Evolutionary conservation across 257 asterid genomes (phyloP).

Genomic region (Capsicum baccatum): DNA sequence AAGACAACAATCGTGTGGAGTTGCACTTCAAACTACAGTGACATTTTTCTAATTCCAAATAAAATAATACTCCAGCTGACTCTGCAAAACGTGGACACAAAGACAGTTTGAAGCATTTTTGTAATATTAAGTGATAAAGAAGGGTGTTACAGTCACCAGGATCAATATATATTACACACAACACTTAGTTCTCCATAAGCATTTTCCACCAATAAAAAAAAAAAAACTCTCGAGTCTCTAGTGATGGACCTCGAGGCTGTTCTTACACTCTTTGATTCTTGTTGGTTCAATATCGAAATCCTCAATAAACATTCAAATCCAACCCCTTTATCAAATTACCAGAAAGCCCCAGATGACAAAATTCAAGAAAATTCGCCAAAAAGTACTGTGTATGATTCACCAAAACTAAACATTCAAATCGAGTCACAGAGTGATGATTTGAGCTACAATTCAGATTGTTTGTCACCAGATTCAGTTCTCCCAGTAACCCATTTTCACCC

Average conservation of each 20-base stretch:
- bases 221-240: neutral
- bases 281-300: slow-evolving; percentile 48
- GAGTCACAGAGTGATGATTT: slow-evolving; percentile 45
- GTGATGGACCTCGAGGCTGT: slow-evolving; percentile 51
- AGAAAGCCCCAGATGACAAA: neutral
- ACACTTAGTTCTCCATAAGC: neutral
- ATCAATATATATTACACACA: neutral
- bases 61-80: neutral
- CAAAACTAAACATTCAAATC: neutral
- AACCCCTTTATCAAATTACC: slow-evolving; percentile 22
- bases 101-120: slow-evolving; percentile 33
- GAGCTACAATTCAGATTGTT: slow-evolving; percentile 29
- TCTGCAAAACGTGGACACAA: slow-evolving; percentile 34
- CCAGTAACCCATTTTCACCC: slow-evolving; percentile 3
- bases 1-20: neutral
- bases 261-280: slow-evolving; percentile 44
- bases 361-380: slow-evolving; percentile 31
- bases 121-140: neutral
- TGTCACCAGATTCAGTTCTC: slow-evolving; percentile 48
- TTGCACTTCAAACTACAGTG: neutral
- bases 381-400: neutral
- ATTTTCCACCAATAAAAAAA: neutral
- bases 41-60: neutral
- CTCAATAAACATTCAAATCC: slow-evolving; percentile 28
- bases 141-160: neutral